Conservation (phyloP, 352 stramenopile species). For the Globisporangium megalacanthum region DNA sequence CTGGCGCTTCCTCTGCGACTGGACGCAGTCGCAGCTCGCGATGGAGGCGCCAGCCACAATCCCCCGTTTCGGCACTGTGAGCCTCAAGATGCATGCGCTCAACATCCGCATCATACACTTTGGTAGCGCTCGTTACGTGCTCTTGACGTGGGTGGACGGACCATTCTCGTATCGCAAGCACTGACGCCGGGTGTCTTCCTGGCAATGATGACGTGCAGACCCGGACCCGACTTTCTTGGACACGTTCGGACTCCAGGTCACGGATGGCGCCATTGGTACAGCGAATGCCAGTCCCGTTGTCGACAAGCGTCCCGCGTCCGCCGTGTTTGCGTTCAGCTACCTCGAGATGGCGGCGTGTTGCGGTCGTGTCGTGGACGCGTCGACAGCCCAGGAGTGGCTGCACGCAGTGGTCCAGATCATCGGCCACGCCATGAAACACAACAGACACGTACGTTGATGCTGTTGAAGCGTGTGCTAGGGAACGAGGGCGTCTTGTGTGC, state of each 20-base stretch:
- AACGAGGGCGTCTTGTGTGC: not conserved
- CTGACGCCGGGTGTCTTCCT: not conserved
- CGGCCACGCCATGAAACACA: conserved; percentile 49
- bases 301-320: not conserved
- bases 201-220: conserved; percentile 21
- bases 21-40: conserved; percentile 33
- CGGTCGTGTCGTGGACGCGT: conserved; percentile 30
- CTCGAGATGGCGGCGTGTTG: conserved; percentile 72
- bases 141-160: too few relatives aligned
- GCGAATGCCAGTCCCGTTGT: not conserved
- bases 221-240: conserved; percentile 50
- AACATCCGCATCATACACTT: conserved; percentile 59
- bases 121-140: conserved; percentile 21
- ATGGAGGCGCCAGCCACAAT: conserved; percentile 67
- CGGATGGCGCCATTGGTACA: not conserved
- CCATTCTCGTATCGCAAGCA: too few relatives aligned
- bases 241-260: conserved; percentile 36
- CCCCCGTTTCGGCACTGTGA: conserved; percentile 60
- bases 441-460: conserved; percentile 25
- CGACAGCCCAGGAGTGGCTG: conserved; percentile 60
- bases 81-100: conserved; percentile 37
- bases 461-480: not conserved
- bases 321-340: conserved; percentile 41
- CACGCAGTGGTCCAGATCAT: conserved; percentile 46
- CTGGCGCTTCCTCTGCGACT: not conserved